Conservation (phyloP, 345 rosid species). For the Litchi chinensis region DNA sequence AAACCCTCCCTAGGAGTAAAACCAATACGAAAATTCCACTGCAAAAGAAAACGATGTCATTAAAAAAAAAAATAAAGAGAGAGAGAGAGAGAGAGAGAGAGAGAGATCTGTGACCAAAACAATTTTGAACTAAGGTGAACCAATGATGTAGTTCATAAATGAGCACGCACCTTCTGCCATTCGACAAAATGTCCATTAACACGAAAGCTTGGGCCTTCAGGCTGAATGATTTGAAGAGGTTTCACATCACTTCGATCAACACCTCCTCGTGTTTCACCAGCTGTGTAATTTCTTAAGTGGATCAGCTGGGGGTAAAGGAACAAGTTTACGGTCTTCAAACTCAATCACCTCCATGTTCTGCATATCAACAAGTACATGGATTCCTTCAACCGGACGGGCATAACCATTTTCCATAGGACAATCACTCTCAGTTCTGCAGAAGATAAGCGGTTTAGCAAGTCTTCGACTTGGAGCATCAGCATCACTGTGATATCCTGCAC, state of each 20-base stretch:
- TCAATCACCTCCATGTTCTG: conserved; percentile 77
- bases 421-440: conserved; percentile 75
- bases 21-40: conserved; percentile 85
- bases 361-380: conserved; percentile 71
- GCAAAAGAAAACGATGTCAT: conserved; percentile 23
- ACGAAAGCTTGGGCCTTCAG: conserved; percentile 80
- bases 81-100: conserved; percentile 7
- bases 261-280: conserved; percentile 72
- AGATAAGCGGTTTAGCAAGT: conserved; percentile 68
- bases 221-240: conserved; percentile 68
- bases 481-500: conserved; percentile 69
- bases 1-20: conserved; percentile 81
- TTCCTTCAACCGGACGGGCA: conserved; percentile 77
- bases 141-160: neutral
- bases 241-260: conserved; percentile 79
- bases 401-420: conserved; percentile 81
- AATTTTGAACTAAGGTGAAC: conserved; percentile 3
- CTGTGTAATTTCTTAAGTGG: conserved; percentile 73
- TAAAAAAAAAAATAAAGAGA: neutral
- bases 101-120: neutral
- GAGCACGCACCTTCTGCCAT: conserved; percentile 65
- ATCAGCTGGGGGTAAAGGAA: conserved; percentile 74
- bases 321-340: conserved; percentile 72
- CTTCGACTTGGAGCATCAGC: conserved; percentile 76
- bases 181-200: conserved; percentile 59